Conservation (phyloP, 306 rosid species). For the Vigna trinervia region DNA sequence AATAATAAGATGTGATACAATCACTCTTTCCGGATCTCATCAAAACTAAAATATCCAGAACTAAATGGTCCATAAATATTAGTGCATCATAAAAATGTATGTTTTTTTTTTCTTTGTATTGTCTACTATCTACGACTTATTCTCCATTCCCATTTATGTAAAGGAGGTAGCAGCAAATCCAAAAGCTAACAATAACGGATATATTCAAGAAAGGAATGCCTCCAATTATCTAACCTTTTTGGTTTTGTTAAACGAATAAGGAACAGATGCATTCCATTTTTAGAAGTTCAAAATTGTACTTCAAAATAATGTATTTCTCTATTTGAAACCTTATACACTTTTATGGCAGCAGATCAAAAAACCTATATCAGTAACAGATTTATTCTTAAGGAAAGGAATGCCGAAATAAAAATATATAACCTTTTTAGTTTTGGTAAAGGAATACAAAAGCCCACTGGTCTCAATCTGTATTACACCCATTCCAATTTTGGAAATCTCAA, state of each 20-base stretch:
- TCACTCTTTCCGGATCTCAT: neutral
- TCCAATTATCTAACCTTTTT: neutral
- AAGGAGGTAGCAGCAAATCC: conserved; percentile 1
- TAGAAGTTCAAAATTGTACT: neutral
- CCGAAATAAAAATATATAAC: neutral
- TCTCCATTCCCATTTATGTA: conserved; percentile 12
- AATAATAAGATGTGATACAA: conserved; percentile 14
- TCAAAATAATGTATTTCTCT: neutral
- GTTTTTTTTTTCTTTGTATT: conserved; percentile 25
- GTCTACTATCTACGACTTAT: conserved; percentile 1
- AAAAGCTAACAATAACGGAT: conserved; percentile 4
- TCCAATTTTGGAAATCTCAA: neutral
- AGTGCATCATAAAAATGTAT: conserved; percentile 7
- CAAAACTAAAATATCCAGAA: conserved; percentile 10
- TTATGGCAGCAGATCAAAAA: conserved; percentile 2
- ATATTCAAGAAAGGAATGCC: neutral
- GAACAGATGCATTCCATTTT: neutral
- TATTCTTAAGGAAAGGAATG: neutral
- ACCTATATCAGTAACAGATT: neutral
- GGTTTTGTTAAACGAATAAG: conserved; percentile 23
- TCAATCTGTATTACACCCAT: neutral
- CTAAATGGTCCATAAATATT: conserved; percentile 13
- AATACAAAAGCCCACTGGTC: neutral
- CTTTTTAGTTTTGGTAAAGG: conserved; percentile 17
- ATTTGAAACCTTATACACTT: too few species aligned